Evolutionary conservation across 164 flowering plant genomes (phyloP), one percentile per base, ranked within the genome.

Genomic region (Magnolia changhungtana): DNA sequence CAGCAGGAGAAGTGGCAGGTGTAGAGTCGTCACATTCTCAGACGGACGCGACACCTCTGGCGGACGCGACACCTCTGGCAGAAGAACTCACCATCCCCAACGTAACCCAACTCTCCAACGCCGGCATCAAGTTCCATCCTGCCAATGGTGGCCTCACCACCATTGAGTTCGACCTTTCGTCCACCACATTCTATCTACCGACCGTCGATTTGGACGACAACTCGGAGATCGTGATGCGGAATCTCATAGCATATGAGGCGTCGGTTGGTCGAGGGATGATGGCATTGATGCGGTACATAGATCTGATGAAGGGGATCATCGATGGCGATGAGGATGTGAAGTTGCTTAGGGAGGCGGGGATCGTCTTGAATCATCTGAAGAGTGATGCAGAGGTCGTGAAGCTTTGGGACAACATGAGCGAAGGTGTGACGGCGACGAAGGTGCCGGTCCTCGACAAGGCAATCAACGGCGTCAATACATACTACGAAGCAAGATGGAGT

Each of bases 211-310:
- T 78, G 70, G 69, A 74, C 24, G 77, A 55, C 5, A 74, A 69
- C 50, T n/a, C 80, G 21, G 80, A 78, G 21, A 64, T 63, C 7
- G 14, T 73, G 1, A n/a, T 74, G 9, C 59, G 80, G 24, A 83
- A 83, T 37, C 64, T 81, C 27, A 78, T 81, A 5, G 83, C 83
- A 13, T 81, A 75, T 51, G 83, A 81, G 19, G 76, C 80, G 3
- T 70, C 80, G 10, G 14, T 21, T 0, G 78, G 70, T 16, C 72
- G 73, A 23, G 77, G 76, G n/a, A 65, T 74, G 9, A 31, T 75
- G 73, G 74, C 75, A 75, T 50, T 81, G 29, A 29, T 80, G 4
- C 80, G 83, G 0, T 78, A 78, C 69, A 75, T 71, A 1, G 81
- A 69, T 16, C 14, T 75, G 19, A 75, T 75, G 77, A 67, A 75